Base-by-base conservation (phyloP, 345 rosid species). In the Gossypium rotundifolium region DNA sequence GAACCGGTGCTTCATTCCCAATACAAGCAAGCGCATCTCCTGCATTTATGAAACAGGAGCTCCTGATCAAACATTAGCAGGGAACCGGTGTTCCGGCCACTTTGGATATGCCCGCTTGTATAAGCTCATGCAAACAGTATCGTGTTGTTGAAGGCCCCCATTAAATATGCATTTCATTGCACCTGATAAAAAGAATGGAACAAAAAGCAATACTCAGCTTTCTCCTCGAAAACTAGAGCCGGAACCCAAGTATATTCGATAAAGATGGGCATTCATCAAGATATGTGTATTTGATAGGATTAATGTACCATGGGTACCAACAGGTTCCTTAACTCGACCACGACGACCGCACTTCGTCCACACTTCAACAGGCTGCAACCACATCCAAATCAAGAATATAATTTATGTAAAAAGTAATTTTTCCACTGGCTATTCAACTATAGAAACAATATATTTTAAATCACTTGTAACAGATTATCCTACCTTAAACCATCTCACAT, bases 401-500 rank as follows among this genome's bases (percentile, higher is more conserved):
- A 61, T 53, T 52, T 3, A 51, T 23, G 20, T 12, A 46, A 40
- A 51, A 7, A n/a, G 12, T 45, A 65, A 23, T 18, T 44, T 10
- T 60, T n/a, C 20, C 54, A 61, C 40, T 71, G 14, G 11, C 11
- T 48, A 2, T 16, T 63, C 49, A 27, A 11, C 71, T 10, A n/a
- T 7, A 11, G 29, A 60, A 64, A n/a, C 23, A 64, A 61, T 29
- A 40, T 64, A 66, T 45, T 17, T 14, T 2, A 52, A 13, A 49
- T 27, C 5, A 7, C 58, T 27, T 42, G 29, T 8, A 48, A 54
- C 40, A 62, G 42, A 71, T 33, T 29, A 23, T 53, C 75, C 64
- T 79, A 94, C 98, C 97, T 95, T 95, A 81, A 91, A 95, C 98
- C 98, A 93, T 86, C 84, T 88, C 69, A 95, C 99, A 49, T 95